These are phyloP conservation scores for Rhazya stricta DNA, from an alignment of 257 asterid genomes.

Conservation along the genomic window DNA sequence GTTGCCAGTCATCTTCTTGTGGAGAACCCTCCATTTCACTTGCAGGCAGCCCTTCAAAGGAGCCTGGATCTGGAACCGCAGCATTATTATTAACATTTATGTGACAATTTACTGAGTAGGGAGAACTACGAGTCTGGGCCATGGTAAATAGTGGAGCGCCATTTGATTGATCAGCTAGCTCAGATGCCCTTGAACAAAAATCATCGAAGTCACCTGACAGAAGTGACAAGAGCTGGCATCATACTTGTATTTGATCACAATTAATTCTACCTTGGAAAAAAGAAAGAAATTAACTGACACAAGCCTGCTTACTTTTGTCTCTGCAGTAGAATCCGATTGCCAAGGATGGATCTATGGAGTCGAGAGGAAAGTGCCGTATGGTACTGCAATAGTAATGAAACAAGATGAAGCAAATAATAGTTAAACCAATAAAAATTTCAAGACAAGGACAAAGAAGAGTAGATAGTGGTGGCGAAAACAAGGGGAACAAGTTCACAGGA, in stretches of 20 bases:
- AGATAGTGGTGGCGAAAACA: not conserved
- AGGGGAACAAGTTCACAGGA: not conserved
- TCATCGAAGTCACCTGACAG: constrained; percentile 79
- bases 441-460: not conserved
- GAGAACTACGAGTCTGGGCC: constrained; percentile 42
- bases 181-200: constrained; percentile 61
- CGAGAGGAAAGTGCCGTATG: constrained; percentile 67
- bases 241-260: not conserved
- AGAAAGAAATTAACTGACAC: not conserved
- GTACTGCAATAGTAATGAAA: constrained; percentile 42
- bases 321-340: constrained; percentile 87
- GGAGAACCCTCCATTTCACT: constrained; percentile 34
- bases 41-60: constrained; percentile 18
- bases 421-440: constrained; percentile 4
- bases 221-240: constrained; percentile 2
- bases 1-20: constrained; percentile 97
- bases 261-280: not conserved
- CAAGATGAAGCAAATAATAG: constrained; percentile 11
- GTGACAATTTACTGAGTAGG: constrained; percentile 21
- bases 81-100: constrained; percentile 14
- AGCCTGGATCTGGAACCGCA: constrained; percentile 27
- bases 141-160: constrained; percentile 94
- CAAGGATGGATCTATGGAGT: constrained; percentile 85
- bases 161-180: constrained; percentile 55
- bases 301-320: constrained; percentile 48